Evolutionary conservation across 169 alveolate species (phyloP).

Genomic region (Cryptosporidium andersoni): DNA sequence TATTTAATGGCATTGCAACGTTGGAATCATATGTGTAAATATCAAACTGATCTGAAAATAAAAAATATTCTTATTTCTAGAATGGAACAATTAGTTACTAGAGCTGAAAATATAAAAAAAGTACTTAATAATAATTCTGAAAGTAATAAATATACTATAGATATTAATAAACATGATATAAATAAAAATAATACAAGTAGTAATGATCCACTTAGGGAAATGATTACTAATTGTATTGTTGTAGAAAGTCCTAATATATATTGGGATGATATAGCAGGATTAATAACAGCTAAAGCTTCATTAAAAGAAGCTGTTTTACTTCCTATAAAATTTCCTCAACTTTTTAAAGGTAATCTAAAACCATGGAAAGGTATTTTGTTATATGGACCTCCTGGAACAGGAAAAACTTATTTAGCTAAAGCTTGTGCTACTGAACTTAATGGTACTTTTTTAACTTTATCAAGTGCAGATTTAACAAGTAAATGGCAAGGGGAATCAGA

Average conservation of each 20-base stretch:
- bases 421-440: constrained; percentile 99
- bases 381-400: constrained; percentile 99
- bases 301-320: constrained; percentile 94
- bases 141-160: not conserved
- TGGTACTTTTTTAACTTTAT: constrained; percentile 93
- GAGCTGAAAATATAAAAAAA: constrained; percentile 61
- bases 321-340: constrained; percentile 94
- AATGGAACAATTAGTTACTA: constrained; percentile 61
- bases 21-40: constrained; percentile 65
- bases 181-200: not conserved
- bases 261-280: constrained; percentile 96
- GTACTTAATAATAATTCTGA: not conserved
- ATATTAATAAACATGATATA: not conserved
- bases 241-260: constrained; percentile 89
- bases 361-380: constrained; percentile 92
- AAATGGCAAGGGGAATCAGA: constrained; percentile 99
- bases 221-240: constrained; percentile 81
- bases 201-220: constrained; percentile 73
- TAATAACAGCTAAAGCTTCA: constrained; percentile 91
- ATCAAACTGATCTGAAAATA: constrained; percentile 46
- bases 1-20: constrained; percentile 68
- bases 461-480: constrained; percentile 96
- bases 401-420: constrained; percentile 98
- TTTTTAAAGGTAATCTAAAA: constrained; percentile 87
- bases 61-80: constrained; percentile 44